Percentiles rank a stretch among this genome's conserved stretches.
Conservation (phyloP, 345 rosid species). For the Populus alba region DNA sequence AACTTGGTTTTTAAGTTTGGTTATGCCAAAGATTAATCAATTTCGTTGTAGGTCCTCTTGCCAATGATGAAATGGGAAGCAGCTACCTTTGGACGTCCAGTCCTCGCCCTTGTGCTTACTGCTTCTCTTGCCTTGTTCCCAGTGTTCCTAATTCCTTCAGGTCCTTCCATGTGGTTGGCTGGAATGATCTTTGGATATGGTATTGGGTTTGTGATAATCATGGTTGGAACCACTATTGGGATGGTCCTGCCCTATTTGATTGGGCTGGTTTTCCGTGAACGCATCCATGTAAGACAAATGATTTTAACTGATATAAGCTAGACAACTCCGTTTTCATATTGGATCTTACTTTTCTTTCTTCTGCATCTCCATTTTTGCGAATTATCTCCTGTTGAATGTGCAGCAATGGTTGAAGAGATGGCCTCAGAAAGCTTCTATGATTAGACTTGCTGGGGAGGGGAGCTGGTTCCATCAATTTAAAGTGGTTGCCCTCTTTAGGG, state of each 20-base stretch:
- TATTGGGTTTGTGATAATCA: conserved; percentile 82
- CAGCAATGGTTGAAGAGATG: conserved; percentile 96
- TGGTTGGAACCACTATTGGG: conserved; percentile 93
- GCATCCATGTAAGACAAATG: conserved; percentile 66
- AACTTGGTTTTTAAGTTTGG: not conserved
- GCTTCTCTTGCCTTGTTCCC: conserved; percentile 91
- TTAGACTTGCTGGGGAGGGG: conserved; percentile 90
- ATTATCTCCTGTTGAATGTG: conserved; percentile 16
- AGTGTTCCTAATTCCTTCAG: conserved; percentile 91
- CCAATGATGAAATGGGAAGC: conserved; percentile 97
- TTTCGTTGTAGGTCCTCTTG: conserved; percentile 56
- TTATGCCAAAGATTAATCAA: not conserved
- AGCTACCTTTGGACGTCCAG: conserved; percentile 95
- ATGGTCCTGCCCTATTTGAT: conserved; percentile 82
- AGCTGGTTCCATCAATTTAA: conserved; percentile 92
- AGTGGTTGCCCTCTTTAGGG: conserved; percentile 83
- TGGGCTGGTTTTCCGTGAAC: conserved; percentile 80
- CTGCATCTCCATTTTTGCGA: not conserved
- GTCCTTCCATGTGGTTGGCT: conserved; percentile 99
- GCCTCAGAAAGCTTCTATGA: conserved; percentile 82
- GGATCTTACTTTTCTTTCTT: not conserved
- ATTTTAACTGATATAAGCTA: not conserved
- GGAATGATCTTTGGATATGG: conserved; percentile 98
- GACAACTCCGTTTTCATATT: not conserved
- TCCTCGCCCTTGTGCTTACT: conserved; percentile 76